These are phyloP conservation scores for Hansenula lynferdii DNA, from an alignment of 1,139 yeast species.

Conservation along the genomic window DNA sequence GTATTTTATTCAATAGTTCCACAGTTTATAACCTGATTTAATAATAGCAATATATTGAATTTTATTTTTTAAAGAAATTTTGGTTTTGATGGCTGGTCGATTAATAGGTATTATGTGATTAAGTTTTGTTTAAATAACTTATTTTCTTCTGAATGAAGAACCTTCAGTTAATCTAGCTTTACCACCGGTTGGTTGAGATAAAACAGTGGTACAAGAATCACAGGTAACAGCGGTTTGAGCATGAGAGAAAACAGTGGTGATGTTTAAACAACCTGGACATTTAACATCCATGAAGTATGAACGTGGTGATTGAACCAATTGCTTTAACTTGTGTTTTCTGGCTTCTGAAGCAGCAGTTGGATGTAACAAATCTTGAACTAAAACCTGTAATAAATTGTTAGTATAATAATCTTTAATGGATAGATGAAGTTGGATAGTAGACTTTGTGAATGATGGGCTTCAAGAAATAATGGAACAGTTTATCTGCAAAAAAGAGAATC, in stretches of 20 bases:
- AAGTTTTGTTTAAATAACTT: slow-evolving; percentile 28
- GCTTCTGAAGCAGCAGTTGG: slow-evolving; percentile 97
- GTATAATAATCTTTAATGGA: slow-evolving; percentile 8
- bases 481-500: neutral
- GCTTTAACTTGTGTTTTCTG: slow-evolving; percentile 95
- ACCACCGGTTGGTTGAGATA: slow-evolving; percentile 99
- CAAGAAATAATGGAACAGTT: neutral
- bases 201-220: slow-evolving; percentile 97
- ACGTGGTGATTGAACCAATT: slow-evolving; percentile 96
- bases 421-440: neutral
- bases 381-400: slow-evolving; percentile 49
- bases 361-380: slow-evolving; percentile 97
- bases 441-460: neutral
- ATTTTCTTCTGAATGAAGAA: slow-evolving; percentile 98
- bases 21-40: too few species aligned
- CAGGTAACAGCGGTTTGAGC: slow-evolving; percentile 99
- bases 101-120: too few species aligned
- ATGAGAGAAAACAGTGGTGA: slow-evolving; percentile 99
- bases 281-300: slow-evolving; percentile 99
- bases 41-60: neutral
- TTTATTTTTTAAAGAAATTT: neutral
- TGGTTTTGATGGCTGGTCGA: neutral
- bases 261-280: slow-evolving; percentile 99
- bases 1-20: too few species aligned
- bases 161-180: slow-evolving; percentile 99